Evolutionary conservation across 768 basidiomycete species (phyloP), one percentile per base, ranked within the genome.

Genomic region (Lactarius indigo): DNA sequence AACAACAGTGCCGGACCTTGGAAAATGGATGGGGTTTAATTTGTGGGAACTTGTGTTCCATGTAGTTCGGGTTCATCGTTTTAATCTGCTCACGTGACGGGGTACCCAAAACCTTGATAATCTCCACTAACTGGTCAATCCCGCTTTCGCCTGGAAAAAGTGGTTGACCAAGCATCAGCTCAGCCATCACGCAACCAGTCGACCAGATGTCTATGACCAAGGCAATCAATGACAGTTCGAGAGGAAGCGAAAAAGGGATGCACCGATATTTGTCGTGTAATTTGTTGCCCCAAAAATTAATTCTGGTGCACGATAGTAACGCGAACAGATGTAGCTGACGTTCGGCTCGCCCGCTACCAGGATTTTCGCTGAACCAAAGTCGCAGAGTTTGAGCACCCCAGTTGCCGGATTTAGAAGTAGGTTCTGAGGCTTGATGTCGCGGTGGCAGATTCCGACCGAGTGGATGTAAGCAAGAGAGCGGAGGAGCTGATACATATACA

Each of bases 1-100:
- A 50, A 52, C 41, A 18, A 41, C 3, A 13, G 57, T 20, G 65
- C 57, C 62, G 57, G 64, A 93, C 94, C 88, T 98, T 98, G 75
- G 90, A 91, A 83, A 98, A 98, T 0, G 96, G 96, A 75, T 98
- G 96, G n/a, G 96, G 94, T 76, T 96, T 95, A 83, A 99, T 99
- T 79, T 98, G 96, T 1, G 97, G 97, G 83, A 99, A 99, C 79
- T 98, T 98, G 87, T 99, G 97, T 76, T 99, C 97, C 97, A 98
- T 98, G 80, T 99, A 99, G 81, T 99, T 99, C 63, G 97, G 97
- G 79, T 99, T 99, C 97, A 99, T 99, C 72, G 97, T 98, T 88
- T 99, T 98, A 86, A 99, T 99, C 79, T 99, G 97, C 76, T 98
- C 97, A 72, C 96, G 83, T 66, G 97, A 96, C 2, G 97, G 97